Evolutionary conservation across 2,329 filamentous ascomycete species (phyloP).

Genomic region (Pestalotiopsis sp.): DNA sequence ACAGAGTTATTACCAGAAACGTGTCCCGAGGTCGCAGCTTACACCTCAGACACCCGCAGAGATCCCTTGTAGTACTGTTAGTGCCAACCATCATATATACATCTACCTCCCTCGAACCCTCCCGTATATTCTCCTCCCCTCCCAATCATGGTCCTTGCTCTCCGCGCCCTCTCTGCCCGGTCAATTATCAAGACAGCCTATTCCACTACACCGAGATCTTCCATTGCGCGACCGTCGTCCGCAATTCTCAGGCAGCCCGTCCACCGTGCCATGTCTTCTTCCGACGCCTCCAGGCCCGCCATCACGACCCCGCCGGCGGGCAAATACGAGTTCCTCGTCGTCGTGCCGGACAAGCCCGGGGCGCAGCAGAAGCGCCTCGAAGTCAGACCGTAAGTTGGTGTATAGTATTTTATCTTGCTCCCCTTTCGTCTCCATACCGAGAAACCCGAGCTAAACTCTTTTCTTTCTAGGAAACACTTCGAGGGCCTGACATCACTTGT

Average conservation of each 20-base stretch:
- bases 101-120: neutral
- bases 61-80: neutral
- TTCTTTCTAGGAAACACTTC: constrained; percentile 50
- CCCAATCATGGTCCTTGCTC: neutral
- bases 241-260: neutral
- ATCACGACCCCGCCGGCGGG: constrained; percentile 15
- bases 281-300: constrained; percentile 7
- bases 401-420: no score
- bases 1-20: neutral
- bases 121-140: neutral
- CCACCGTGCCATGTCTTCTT: constrained; percentile 8
- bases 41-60: neutral
- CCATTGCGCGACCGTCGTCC: neutral
- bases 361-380: constrained; percentile 61
- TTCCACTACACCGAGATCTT: neutral
- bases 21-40: neutral
- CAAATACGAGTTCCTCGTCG: constrained; percentile 62
- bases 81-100: neutral
- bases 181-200: neutral
- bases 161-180: neutral
- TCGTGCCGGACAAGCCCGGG: constrained; percentile 67
- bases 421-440: neutral
- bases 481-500: constrained; percentile 51
- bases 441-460: neutral
- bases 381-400: constrained; percentile 58